Evolutionary conservation across 2,329 filamentous ascomycete species (phyloP).

Genomic region (Metarhizium rileyi): DNA sequence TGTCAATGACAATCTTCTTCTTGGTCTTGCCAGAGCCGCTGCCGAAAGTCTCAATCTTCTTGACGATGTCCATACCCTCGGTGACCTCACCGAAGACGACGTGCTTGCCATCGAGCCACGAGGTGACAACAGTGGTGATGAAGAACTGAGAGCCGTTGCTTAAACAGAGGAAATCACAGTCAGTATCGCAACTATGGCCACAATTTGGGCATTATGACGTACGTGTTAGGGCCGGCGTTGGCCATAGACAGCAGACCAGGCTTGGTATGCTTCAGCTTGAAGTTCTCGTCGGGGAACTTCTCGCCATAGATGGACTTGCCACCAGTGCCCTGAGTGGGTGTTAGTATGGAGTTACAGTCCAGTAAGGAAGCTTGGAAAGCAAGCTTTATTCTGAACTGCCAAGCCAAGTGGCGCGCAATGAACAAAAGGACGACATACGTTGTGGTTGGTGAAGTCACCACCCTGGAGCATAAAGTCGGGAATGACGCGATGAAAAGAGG

Average conservation of each 20-base stretch:
- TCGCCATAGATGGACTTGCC: slow-evolving; percentile 14
- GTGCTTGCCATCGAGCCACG: slow-evolving; percentile 76
- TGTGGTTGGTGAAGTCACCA: slow-evolving; percentile 87
- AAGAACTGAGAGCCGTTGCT: slow-evolving; percentile 99
- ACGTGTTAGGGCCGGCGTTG: slow-evolving; percentile 14
- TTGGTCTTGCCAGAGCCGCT: slow-evolving; percentile 38
- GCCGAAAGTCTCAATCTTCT: slow-evolving; percentile 51
- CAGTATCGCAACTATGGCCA: neutral
- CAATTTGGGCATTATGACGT: slow-evolving; percentile 3
- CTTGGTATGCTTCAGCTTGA: slow-evolving; percentile 11
- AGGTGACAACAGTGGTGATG: slow-evolving; percentile 84
- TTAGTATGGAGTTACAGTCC: too few relatives aligned
- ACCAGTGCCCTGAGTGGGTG: slow-evolving; percentile 14
- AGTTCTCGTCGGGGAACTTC: slow-evolving; percentile 13
- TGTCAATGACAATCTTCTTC: slow-evolving; percentile 49
- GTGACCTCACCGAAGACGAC: slow-evolving; percentile 73
- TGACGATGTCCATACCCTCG: slow-evolving; percentile 42
- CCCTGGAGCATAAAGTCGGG: slow-evolving; percentile 92
- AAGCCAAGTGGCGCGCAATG: too few relatives aligned
- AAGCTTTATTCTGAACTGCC: too few relatives aligned
- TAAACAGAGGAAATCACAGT: slow-evolving; percentile 31
- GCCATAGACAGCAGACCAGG: slow-evolving; percentile 14
- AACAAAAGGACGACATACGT: too few relatives aligned
- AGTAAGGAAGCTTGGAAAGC: too few relatives aligned
- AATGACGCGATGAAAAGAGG: slow-evolving; percentile 88